A percentile compares a stretch with the other conserved stretches of the same genome.
phyloP scores from a whole-genome alignment of 2,329 filamentous ascomycete species.

The Talaromyces pinophilus region DNA sequence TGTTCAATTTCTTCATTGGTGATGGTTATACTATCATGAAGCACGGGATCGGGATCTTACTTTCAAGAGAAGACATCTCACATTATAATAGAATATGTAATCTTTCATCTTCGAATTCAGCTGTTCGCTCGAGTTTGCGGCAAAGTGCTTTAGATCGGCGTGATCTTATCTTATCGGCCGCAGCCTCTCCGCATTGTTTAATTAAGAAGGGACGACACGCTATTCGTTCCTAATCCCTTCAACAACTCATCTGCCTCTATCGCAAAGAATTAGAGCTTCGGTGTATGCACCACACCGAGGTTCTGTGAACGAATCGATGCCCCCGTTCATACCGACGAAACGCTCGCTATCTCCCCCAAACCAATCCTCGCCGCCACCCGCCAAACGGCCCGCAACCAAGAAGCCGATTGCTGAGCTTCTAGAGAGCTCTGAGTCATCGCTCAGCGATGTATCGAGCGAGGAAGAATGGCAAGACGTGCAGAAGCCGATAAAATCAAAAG shows the following conservation, averaged over 20 bases:
- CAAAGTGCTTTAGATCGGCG: not conserved
- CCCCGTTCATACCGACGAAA: constrained; percentile 50
- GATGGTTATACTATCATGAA: too few species aligned
- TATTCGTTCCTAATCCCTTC: not conserved
- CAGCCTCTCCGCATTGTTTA: too few species aligned
- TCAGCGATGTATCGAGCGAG: constrained; percentile 38
- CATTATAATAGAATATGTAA: too few species aligned
- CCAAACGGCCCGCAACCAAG: constrained; percentile 39
- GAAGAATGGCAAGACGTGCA: constrained; percentile 23
- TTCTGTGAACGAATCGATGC: constrained; percentile 35
- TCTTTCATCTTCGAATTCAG: not conserved
- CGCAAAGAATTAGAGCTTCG: not conserved
- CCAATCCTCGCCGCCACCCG: constrained; percentile 32
- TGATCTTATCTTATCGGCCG: constrained; percentile 6
- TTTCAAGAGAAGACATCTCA: too few species aligned
- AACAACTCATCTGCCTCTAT: not conserved
- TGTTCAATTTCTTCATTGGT: too few species aligned
- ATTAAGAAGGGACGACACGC: not conserved
- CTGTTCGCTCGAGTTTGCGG: not conserved
- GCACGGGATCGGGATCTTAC: too few species aligned
- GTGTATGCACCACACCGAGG: not conserved
- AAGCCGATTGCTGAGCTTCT: constrained; percentile 29
- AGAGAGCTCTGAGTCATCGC: constrained; percentile 36
- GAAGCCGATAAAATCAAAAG: constrained; percentile 27
- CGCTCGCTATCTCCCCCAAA: constrained; percentile 38